Evolutionary conservation across 2,329 filamentous ascomycete genomes (phyloP), one percentile per base, ranked within the genome.

Genomic region (Aphanocladium album): DNA sequence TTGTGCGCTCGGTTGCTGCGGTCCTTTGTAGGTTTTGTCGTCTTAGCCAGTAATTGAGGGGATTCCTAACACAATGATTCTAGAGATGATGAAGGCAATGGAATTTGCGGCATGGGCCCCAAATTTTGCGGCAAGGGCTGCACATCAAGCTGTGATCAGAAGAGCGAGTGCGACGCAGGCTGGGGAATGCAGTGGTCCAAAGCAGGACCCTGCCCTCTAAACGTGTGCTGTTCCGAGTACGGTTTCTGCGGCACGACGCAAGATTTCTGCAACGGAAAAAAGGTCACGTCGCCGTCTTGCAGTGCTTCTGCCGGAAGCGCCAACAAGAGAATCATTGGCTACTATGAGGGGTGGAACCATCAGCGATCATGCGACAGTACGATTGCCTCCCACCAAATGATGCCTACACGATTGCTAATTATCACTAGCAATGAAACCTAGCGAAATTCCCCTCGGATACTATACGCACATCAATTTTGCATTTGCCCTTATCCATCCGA

Each of bases 391-490:
- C n/a, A n/a, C n/a, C n/a, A n/a, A n/a, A n/a, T n/a, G n/a, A n/a
- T n/a, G n/a, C n/a, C n/a, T n/a, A n/a, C n/a, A n/a, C n/a, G n/a
- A n/a, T n/a, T n/a, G n/a, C n/a, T n/a, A n/a, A n/a, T n/a, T n/a
- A n/a, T n/a, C n/a, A n/a, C n/a, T n/a, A n/a, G n/a, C n/a, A n/a
- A n/a, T n/a, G n/a, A n/a, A n/a, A n/a, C n/a, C n/a, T n/a, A n/a
- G n/a, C n/a, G n/a, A 66, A 0, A 67, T 74, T 2, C 64, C 63
- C 0, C 9, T 62, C 5, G 68, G 45, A 16, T 57, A 14, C 6
- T 72, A 70, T 27, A 74, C 73, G 0, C 71, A 75, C 19, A 56
- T 76, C 55, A 72, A 71, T 57, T 75, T 71, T 58, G 67, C 73
- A 0, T 77, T 76, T 55, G 67, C 71, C 0, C 55, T 62, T 0